phyloP scores from a whole-genome alignment of 768 basidiomycete species.

The Auricularia sp. region DNA sequence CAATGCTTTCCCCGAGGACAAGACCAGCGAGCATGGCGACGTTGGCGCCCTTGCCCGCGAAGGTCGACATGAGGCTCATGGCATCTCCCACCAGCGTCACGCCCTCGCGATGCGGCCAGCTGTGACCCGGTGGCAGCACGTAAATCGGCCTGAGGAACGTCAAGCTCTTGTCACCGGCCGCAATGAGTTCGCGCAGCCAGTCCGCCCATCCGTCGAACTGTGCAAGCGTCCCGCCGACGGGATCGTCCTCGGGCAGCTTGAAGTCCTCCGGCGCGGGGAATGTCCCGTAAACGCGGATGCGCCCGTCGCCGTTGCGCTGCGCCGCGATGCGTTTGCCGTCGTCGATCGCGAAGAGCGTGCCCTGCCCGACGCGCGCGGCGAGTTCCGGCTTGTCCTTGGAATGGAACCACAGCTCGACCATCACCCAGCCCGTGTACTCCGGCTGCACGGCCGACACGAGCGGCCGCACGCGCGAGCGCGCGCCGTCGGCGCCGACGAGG shows the following conservation, averaged over 20 bases:
- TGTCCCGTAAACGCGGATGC: slow-evolving; percentile 16
- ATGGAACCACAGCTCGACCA: slow-evolving; percentile 12
- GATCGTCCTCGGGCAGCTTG: background rate
- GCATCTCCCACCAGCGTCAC: slow-evolving; percentile 25
- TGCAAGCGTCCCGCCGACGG: background rate
- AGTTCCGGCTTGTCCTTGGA: slow-evolving; percentile 16
- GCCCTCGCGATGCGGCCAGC: slow-evolving; percentile 7
- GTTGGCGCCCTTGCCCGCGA: slow-evolving; percentile 30
- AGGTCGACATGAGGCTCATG: slow-evolving; percentile 29
- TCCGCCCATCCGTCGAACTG: background rate
- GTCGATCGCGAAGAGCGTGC: slow-evolving; percentile 19
- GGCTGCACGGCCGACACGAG: slow-evolving; percentile 23
- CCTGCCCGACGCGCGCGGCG: slow-evolving; percentile 20
- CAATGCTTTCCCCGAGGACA: slow-evolving; percentile 8
- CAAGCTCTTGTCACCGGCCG: background rate
- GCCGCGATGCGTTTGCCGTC: slow-evolving; percentile 19
- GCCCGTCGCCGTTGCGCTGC: slow-evolving; percentile 24
- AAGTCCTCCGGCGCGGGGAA: background rate
- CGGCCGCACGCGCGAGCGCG: slow-evolving; percentile 30
- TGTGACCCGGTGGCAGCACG: slow-evolving; percentile 7
- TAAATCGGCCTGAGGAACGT: slow-evolving; percentile 2
- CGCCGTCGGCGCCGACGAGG: slow-evolving; percentile 31
- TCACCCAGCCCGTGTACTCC: slow-evolving; percentile 23
- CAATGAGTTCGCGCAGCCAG: background rate
- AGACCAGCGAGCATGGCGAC: slow-evolving; percentile 23